Base-by-base conservation (phyloP, 345 rosid species). In the Leavenworthia alabamica region DNA sequence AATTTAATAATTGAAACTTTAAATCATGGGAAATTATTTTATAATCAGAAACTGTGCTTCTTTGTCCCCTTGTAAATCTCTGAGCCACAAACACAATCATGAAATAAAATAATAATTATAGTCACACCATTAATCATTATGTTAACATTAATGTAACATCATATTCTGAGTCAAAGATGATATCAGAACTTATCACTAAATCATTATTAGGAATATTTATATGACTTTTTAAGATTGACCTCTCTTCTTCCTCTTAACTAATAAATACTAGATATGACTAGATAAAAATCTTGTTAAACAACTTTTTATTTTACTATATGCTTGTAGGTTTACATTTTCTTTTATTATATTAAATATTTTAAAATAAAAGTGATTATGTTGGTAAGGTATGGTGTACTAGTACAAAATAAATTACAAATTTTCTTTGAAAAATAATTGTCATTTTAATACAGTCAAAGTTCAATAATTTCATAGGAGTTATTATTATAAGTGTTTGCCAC, bases 11-110 rank as follows among this genome's bases (percentile, higher is more conserved):
- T 52, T 50, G 24, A 72, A 32, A 1, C 63, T 56, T 62, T 70
- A 35, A 19, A 27, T 22, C 36, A 17, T 9, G 6, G n/a, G 7
- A 64, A 56, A 64, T 56, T 17, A 49, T 71, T 64, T 49, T 64
- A 43, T 71, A 64, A 64, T 64, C 61, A 57, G n/a, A 71, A 64
- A 71, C 71, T 50, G 1, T 56, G 75, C 61, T 71, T 58, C 56
- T 64, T 71, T 71, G 75, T 64, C 71, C 66, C 66, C 41, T 41
- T 22, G 24, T 28, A 46, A 60, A 55, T 59, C 50, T 63, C 15
- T 39, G 47, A 44, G 55, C 47, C 17, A 48, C 9, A 55, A 60
- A 39, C 58, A 47, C 54, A 46, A 62, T 69, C 24, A 62, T 63
- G 39, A 63, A 70, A 70, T 60, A 42, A 61, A 53, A 33, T 69